Evolutionary conservation across 2,329 filamentous ascomycete species (phyloP).

Genomic region (Colletotrichum sp.): DNA sequence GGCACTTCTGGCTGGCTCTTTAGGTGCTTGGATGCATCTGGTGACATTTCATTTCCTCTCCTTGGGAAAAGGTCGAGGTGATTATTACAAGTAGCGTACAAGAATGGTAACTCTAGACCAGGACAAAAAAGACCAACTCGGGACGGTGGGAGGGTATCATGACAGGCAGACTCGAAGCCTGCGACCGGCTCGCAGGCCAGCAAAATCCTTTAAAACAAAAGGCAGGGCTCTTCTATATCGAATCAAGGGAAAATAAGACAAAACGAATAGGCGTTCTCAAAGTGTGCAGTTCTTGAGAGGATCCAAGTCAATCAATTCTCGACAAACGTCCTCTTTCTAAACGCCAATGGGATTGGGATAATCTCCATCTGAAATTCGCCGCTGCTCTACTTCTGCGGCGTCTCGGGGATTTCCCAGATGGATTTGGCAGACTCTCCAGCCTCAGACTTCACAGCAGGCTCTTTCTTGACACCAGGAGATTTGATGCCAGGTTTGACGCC

Average conservation of each 20-base stretch:
- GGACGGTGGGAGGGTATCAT: constrained; percentile 18
- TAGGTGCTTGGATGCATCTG: not conserved
- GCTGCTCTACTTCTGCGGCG: constrained; percentile 27
- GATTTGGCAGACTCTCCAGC: constrained; percentile 21
- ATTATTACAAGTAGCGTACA: not conserved
- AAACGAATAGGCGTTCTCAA: not conserved
- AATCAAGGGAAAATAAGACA: not conserved
- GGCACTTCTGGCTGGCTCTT: not conserved
- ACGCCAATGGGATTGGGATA: not conserved
- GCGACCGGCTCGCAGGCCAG: not conserved
- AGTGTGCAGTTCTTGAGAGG: not conserved
- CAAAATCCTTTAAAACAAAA: not conserved
- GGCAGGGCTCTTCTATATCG: not conserved
- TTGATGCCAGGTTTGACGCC: not conserved
- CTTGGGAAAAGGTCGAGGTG: not conserved
- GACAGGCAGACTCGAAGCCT: not conserved
- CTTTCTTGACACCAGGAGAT: not conserved
- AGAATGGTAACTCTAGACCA: not conserved
- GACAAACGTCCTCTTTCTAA: not conserved
- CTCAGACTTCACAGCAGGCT: constrained; percentile 5
- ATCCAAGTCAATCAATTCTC: not conserved
- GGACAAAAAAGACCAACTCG: not conserved
- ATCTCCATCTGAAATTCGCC: not conserved
- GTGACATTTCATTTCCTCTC: not conserved
- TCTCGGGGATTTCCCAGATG: constrained; percentile 39